A percentile compares a stretch with the other conserved stretches of the same genome.
Conservation (phyloP, 2,329 filamentous ascomycete species). For the Laburnicola sp. region DNA sequence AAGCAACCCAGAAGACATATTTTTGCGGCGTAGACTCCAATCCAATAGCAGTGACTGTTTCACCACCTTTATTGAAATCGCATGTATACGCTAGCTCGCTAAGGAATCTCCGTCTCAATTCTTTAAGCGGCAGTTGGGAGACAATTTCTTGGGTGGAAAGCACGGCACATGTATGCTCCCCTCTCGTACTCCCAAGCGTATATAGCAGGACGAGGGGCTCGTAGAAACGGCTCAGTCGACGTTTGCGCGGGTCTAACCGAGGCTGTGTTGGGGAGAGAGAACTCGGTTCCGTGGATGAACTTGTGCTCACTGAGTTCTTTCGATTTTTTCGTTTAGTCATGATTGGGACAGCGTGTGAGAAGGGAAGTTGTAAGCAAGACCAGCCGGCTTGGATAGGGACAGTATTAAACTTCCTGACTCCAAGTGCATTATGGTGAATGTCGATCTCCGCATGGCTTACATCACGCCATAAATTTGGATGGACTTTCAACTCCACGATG, state of each 20-base stretch:
- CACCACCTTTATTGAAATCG: constrained; percentile 19
- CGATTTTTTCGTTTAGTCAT: no score
- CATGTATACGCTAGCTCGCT: constrained; percentile 15
- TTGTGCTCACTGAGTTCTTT: neutral
- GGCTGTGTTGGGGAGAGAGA: neutral
- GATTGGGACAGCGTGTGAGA: no score
- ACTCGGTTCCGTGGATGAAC: neutral
- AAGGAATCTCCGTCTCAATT: constrained; percentile 15
- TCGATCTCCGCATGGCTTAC: no score
- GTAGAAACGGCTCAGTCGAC: constrained; percentile 10
- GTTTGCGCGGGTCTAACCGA: neutral
- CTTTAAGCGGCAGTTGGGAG: neutral
- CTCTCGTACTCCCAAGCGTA: constrained; percentile 6
- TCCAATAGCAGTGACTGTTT: no score
- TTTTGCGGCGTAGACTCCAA: no score
- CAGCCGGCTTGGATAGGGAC: no score
- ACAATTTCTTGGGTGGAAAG: constrained; percentile 1
- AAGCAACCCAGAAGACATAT: no score
- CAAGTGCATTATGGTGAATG: no score
- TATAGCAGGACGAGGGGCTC: constrained; percentile 11
- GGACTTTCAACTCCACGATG: no score
- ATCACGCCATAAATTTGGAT: no score
- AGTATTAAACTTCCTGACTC: no score
- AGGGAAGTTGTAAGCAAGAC: no score
- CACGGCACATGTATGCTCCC: constrained; percentile 5